Evolutionary conservation across 2,329 filamentous ascomycete genomes (phyloP).

Genomic region (Trichophyton simii): DNA sequence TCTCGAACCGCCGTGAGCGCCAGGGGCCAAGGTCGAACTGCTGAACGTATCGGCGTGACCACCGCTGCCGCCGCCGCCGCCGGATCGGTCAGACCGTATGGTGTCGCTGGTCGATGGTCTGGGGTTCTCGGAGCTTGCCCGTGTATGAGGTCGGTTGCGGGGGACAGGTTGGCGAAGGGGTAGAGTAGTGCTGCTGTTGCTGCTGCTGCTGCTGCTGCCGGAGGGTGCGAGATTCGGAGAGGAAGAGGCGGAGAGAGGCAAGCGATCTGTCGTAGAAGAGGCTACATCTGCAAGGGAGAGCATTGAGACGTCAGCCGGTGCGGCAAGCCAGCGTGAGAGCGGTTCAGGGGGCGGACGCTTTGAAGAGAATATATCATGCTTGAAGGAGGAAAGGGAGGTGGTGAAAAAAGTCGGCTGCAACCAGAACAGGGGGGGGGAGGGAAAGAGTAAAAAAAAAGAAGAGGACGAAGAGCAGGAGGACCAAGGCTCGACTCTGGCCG

Average conservation of each 20-base stretch:
- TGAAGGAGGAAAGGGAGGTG: too few relatives aligned
- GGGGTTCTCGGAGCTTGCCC: conserved; percentile 56
- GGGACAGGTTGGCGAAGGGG: conserved; percentile 42
- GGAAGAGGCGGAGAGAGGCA: conserved; percentile 27
- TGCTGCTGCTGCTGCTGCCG: conserved; percentile 19
- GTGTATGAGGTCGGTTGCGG: conserved; percentile 51
- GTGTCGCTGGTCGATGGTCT: conserved; percentile 31
- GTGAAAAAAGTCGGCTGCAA: too few relatives aligned
- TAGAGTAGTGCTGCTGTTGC: conserved; percentile 31
- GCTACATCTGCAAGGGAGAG: conserved; percentile 3
- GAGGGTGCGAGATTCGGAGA: conserved; percentile 44
- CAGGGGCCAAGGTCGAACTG: conserved; percentile 17
- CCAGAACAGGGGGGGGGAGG: neutral
- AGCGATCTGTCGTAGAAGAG: conserved; percentile 10
- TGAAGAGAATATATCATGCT: too few relatives aligned
- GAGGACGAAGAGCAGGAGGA: neutral
- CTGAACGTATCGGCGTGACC: neutral
- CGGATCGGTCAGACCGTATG: conserved; percentile 8
- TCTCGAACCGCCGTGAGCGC: conserved; percentile 33
- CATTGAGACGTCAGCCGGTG: neutral
- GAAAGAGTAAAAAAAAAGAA: neutral
- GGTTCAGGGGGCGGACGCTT: neutral
- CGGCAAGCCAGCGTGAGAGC: neutral
- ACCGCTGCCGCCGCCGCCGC: conserved; percentile 7
- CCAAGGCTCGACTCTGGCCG: neutral